Percentiles rank a stretch among this genome's conserved stretches.
Evolutionary conservation across 2,329 filamentous ascomycete species (phyloP).

Genomic region (Cryphonectria japonica): DNA sequence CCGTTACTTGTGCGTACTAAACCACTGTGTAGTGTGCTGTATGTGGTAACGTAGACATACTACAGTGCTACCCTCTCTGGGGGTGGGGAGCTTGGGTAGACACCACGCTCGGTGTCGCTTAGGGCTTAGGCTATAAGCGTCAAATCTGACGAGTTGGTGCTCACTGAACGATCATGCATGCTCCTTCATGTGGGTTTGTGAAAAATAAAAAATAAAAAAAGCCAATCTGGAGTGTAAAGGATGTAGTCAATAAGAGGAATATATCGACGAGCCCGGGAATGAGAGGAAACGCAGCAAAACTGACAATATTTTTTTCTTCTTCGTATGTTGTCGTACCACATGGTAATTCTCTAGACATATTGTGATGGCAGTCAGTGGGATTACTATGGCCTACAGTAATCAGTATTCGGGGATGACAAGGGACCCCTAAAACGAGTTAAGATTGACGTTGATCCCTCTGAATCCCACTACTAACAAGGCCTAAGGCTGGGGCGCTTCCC

Average conservation of each 20-base stretch:
- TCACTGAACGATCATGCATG: too few species aligned
- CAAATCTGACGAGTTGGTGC: not conserved
- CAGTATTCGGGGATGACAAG: not conserved
- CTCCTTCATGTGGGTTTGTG: too few species aligned
- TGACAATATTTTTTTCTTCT: not conserved
- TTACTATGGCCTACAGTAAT: not conserved
- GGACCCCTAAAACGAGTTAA: not conserved
- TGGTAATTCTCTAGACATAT: not conserved
- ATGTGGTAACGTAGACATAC: not conserved
- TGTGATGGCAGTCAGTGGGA: not conserved
- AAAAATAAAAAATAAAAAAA: not conserved
- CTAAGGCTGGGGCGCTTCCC: not conserved
- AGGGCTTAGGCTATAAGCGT: not conserved
- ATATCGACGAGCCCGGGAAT: not conserved
- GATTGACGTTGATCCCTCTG: not conserved
- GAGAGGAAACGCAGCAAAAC: not conserved
- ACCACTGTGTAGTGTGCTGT: not conserved
- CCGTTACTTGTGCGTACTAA: not conserved
- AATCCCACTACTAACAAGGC: not conserved
- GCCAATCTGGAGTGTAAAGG: not conserved
- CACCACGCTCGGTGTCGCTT: constrained; percentile 3
- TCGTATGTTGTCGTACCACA: not conserved
- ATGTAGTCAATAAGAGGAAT: not conserved
- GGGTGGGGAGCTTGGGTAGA: constrained; percentile 1
- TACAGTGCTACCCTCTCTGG: not conserved